Base-by-base conservation (phyloP, 2,329 filamentous ascomycete species). In the Beauveria scarabaeidicola region DNA sequence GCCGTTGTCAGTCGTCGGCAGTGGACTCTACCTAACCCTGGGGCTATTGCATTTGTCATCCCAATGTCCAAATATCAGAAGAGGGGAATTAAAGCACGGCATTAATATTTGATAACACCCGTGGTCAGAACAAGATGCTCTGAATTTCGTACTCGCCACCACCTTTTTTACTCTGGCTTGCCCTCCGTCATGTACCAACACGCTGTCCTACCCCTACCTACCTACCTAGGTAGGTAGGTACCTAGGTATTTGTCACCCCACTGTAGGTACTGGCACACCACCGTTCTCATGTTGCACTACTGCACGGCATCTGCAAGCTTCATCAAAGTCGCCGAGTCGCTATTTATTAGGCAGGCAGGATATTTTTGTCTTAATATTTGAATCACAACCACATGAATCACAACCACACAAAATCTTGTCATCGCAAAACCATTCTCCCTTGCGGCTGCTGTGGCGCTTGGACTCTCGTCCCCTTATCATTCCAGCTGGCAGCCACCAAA, bases 381-480 rank as follows among this genome's bases (percentile, higher is more conserved):
- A 52, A 40, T 41, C 50, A 23, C 6, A 17, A 15, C 19, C 9
- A n/a, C n/a, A n/a, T 36, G n/a, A 52, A 40, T 41, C 50, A 23
- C 6, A 17, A 15, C 19, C 25, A 52, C 4, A 6, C 21, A 46
- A 15, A 15, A 15, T 32, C 11, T 13, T 32, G 9, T 46, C 9
- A 19, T 25, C 19, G 6, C 19, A 46, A 46, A 23, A 25, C 11
- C 21, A 19, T 6, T 21, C 29, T 40, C 43, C 40, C 10, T 15
- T 19, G 23, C 23, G 46, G 9, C 55, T 40, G 29, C 46, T 25
- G 55, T 44, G 55, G 44, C 47, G 55, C 55, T 58, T 58, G 55
- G 55, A 58, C 55, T 38, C 55, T 36, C 25, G n/a, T 38, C 55
- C 55, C 55, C 47, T 44, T 51, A 36, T 19, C 17, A n/a, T n/a